Base-by-base conservation (phyloP, 2,329 filamentous ascomycete species). In the Tolypocladium endophyticum region DNA sequence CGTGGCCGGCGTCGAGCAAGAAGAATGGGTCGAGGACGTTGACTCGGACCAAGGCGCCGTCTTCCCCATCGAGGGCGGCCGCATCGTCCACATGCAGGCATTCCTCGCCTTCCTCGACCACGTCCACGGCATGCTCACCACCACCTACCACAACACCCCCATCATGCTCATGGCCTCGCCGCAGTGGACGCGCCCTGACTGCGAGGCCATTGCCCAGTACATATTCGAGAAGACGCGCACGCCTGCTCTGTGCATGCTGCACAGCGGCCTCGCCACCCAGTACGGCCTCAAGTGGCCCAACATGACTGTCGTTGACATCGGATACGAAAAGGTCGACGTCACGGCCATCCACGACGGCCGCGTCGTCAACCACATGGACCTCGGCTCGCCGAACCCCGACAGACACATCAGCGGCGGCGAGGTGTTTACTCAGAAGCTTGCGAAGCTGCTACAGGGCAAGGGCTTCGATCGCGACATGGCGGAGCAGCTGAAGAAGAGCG, bases 151-250 rank as follows among this genome's bases (percentile, higher is more conserved):
- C 76, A 97, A 97, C 76, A 97, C 93, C 0, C 92, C 94, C 2
- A 90, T 99, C 64, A 82, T 97, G 72, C 84, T 99, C 63, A 88
- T 97, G 74, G 84, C 89, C 9, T 90, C 96, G 66, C 92, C 94
- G 4, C 87, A 87, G 66, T 99, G 94, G 93, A 92, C 91, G 4
- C 85, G 89, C 11, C 87, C 88, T 63, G 92, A 97, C 73, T 88
- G 88, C 71, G 93, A 97, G 74, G 84, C 83, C 45, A 87, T 99
- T 65, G 89, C 92, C 18, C 90, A 94, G 63, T 99, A 96, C 78
- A 85, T 97, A 64, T 99, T 99, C 69, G 94, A 99, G 75, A 95
- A 94, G 75, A 96, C 96, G 71, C 94, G 93, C 77, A 94, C 91
- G 0, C 94, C 94, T 0, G 92, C 90, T 0, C 88, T 99, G 57